A percentile compares a stretch with the other conserved stretches of the same genome.
These are phyloP conservation scores for Ogataea pilisensis DNA, from an alignment of 805 yeast genomes.

Conservation along the genomic window DNA sequence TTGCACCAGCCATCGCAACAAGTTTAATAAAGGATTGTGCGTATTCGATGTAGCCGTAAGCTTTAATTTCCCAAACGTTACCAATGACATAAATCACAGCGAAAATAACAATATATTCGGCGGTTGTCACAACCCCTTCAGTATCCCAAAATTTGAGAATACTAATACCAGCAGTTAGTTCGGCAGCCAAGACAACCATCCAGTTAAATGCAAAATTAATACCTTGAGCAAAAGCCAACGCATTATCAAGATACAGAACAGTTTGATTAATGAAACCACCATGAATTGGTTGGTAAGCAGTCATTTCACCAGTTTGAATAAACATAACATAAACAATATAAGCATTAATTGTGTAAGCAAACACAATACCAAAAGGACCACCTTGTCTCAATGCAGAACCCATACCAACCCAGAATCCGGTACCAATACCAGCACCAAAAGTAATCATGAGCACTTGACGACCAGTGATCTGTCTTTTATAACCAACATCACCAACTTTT, in stretches of 20 bases:
- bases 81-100: constrained; percentile 39
- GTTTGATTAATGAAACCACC: constrained; percentile 50
- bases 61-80: constrained; percentile 30
- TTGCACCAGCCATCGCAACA: constrained; percentile 48
- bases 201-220: constrained; percentile 64
- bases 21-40: constrained; percentile 50
- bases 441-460: constrained; percentile 70
- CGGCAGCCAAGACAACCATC: constrained; percentile 58
- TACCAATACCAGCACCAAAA: constrained; percentile 82
- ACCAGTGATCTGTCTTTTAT: constrained; percentile 30
- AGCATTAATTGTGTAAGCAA: constrained; percentile 57
- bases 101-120: constrained; percentile 54
- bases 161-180: constrained; percentile 60
- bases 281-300: constrained; percentile 51
- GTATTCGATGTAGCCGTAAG: constrained; percentile 44
- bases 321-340: constrained; percentile 55
- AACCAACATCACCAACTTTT: constrained; percentile 20
- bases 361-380: constrained; percentile 47
- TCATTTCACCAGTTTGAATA: constrained; percentile 64
- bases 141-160: constrained; percentile 58
- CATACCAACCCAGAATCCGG: constrained; percentile 60
- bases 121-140: constrained; percentile 41
- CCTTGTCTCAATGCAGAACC: constrained; percentile 43
- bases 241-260: constrained; percentile 48
- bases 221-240: constrained; percentile 55